Evolutionary conservation across 176 grass and related monocot genomes (phyloP).

Genomic region (Cymbopogon citratus): DNA sequence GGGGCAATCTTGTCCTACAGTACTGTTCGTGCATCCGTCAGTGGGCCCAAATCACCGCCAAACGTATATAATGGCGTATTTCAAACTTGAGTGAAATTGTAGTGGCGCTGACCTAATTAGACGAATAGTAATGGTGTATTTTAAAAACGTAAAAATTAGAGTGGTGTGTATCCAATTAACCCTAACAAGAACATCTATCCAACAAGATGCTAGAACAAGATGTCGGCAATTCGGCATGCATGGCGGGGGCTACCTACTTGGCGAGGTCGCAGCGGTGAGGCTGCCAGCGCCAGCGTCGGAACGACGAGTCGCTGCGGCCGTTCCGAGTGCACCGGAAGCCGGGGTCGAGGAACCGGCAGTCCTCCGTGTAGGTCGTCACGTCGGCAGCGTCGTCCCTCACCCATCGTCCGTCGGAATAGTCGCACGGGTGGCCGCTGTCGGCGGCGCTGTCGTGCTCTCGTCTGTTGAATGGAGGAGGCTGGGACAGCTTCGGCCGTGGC

Average conservation of each 20-base stretch:
- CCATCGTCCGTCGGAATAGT: slow-evolving; percentile 54
- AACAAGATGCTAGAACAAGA: too few species aligned
- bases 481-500: too few species aligned
- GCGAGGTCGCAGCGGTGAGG: slow-evolving; percentile 43
- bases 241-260: slow-evolving; percentile 25
- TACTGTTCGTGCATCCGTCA: too few species aligned
- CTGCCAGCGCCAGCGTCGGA: slow-evolving; percentile 47
- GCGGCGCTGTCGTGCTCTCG: background rate
- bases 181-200: too few species aligned
- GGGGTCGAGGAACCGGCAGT: slow-evolving; percentile 59
- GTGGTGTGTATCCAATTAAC: too few species aligned
- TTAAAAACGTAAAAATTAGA: too few species aligned
- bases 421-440: background rate
- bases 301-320: slow-evolving; percentile 28
- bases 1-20: background rate
- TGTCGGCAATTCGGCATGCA: too few species aligned
- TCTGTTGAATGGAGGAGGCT: background rate
- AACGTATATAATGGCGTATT: too few species aligned
- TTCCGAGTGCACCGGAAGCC: slow-evolving; percentile 58
- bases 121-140: too few species aligned
- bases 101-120: too few species aligned
- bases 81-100: too few species aligned
- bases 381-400: slow-evolving; percentile 6
- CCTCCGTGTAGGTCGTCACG: slow-evolving; percentile 24
- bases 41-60: too few species aligned